Conservation (phyloP, 208 protist species). For the Trypanosoma theileri region DNA sequence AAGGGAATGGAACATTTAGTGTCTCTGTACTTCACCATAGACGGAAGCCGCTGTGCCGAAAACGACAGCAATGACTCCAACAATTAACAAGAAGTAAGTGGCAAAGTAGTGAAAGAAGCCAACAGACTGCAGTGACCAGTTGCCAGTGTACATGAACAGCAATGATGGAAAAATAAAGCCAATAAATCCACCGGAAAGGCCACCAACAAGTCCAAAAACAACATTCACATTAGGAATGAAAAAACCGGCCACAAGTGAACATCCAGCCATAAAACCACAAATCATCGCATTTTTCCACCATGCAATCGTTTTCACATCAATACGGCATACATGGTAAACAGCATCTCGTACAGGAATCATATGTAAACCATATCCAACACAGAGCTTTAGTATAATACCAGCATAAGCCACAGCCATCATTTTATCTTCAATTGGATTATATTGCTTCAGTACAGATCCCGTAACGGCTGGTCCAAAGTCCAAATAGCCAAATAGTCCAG, state of each 20-base stretch:
- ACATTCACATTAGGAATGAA: constrained; percentile 71
- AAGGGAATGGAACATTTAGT: neutral
- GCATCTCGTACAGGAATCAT: constrained; percentile 67
- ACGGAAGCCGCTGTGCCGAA: constrained; percentile 59
- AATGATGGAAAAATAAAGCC: constrained; percentile 76
- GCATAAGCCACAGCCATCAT: constrained; percentile 55
- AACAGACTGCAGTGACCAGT: constrained; percentile 36
- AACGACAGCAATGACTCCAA: constrained; percentile 55
- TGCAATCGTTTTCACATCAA: constrained; percentile 40
- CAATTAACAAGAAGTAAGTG: constrained; percentile 49
- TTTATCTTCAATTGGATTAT: constrained; percentile 54
- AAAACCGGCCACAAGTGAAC: constrained; percentile 48
- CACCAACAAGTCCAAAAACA: constrained; percentile 66
- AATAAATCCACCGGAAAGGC: constrained; percentile 49
- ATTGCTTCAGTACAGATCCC: constrained; percentile 54
- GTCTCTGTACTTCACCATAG: constrained; percentile 24
- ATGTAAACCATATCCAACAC: constrained; percentile 58
- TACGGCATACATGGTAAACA: constrained; percentile 52
- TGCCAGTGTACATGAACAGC: constrained; percentile 52
- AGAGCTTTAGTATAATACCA: constrained; percentile 65
- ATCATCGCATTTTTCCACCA: constrained; percentile 57
- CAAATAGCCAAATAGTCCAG: constrained; percentile 69
- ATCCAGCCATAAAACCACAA: constrained; percentile 30
- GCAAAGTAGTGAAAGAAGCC: constrained; percentile 42
- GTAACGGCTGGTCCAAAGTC: constrained; percentile 50